Percentiles rank a stretch among this genome's conserved stretches.
These are phyloP conservation scores for Linnemannia hyalina DNA, from an alignment of 192 early-diverging fungal genomes.

Conservation along the genomic window DNA sequence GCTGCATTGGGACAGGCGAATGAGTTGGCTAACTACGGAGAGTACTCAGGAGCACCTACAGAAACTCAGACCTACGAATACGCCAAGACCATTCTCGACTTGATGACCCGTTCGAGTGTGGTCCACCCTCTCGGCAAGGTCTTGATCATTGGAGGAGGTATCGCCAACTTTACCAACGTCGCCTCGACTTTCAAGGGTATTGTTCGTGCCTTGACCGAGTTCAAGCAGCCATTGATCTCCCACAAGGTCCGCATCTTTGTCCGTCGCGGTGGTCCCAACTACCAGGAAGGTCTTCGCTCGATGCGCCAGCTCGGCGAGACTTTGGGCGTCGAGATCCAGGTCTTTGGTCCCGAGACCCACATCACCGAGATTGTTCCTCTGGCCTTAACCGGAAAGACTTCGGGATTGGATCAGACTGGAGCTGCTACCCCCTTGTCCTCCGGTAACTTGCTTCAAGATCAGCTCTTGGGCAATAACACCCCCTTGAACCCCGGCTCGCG, in stretches of 20 bases:
- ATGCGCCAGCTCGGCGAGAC: constrained; percentile 95
- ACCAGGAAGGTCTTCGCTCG: constrained; percentile 97
- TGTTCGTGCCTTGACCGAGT: constrained; percentile 93
- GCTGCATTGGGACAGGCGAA: constrained; percentile 94
- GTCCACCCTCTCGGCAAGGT: constrained; percentile 93
- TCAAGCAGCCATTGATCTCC: constrained; percentile 86
- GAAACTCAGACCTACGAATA: constrained; percentile 99
- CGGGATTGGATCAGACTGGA: constrained; percentile 59
- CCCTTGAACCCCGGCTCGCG: constrained; percentile 38
- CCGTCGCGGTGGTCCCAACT: constrained; percentile 99
- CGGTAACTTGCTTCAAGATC: constrained; percentile 73
- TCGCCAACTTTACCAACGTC: constrained; percentile 99
- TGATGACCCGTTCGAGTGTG: constrained; percentile 91
- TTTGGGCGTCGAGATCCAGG: constrained; percentile 93
- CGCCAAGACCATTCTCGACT: constrained; percentile 97
- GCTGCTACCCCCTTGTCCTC: constrained; percentile 60
- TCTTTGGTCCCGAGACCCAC: constrained; percentile 97
- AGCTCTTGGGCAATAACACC: constrained; percentile 64
- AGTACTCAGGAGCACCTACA: constrained; percentile 99
- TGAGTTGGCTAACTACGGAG: constrained; percentile 99
- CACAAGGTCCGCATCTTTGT: constrained; percentile 96
- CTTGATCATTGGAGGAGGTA: constrained; percentile 98
- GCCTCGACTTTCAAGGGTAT: constrained; percentile 99
- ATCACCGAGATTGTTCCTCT: constrained; percentile 99
- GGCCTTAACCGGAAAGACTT: constrained; percentile 81